phyloP scores from a whole-genome alignment of 2,329 filamentous ascomycete species.

The Alternaria gansuensis region DNA sequence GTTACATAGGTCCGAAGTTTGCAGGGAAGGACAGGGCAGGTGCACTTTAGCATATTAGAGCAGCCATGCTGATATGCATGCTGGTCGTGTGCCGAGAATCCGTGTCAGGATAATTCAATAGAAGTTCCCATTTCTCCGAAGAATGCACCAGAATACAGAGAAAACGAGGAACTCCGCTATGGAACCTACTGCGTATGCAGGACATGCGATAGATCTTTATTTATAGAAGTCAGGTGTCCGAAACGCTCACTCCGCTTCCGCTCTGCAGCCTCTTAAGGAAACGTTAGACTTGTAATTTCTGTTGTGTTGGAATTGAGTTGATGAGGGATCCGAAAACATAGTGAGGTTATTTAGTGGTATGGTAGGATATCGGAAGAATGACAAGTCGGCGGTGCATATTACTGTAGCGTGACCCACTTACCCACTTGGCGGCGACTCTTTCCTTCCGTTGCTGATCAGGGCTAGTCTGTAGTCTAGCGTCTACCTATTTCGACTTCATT shows the following conservation, averaged over 20 bases:
- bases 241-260: conserved; percentile 1
- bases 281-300: not conserved
- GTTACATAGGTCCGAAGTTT: not conserved
- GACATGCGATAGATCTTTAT: not conserved
- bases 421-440: conserved; percentile 18
- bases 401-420: conserved; percentile 10
- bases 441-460: not conserved
- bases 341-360: not conserved
- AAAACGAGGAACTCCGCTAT: not conserved
- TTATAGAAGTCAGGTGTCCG: not conserved
- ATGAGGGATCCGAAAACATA: not conserved
- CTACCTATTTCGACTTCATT: not conserved
- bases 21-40: not conserved
- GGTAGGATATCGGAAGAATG: not conserved
- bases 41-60: not conserved
- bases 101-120: not conserved
- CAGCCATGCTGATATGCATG: not conserved
- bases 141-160: not conserved
- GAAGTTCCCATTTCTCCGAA: not conserved
- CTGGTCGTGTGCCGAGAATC: not conserved
- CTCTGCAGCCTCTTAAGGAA: not conserved
- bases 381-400: conserved; percentile 13
- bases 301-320: not conserved
- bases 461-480: not conserved
- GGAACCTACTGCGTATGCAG: not conserved